Evolutionary conservation across 1,284 basidiomycete species (phyloP).

Genomic region (Naganishia albida): DNA sequence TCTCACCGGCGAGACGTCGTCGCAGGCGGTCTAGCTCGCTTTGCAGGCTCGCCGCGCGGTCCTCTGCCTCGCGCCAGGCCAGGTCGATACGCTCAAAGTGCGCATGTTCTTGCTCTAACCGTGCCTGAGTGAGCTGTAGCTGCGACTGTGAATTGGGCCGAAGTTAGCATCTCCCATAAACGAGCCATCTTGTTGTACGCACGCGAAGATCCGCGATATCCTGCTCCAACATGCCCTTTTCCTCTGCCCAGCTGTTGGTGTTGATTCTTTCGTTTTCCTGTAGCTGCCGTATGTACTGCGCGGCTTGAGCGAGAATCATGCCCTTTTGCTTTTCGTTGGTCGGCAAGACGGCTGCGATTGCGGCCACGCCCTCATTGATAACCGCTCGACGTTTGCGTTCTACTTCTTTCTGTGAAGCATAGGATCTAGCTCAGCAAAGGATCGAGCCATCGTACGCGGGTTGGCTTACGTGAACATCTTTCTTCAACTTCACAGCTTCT

Average conservation of each 20-base stretch:
- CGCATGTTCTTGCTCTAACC: conserved; percentile 29
- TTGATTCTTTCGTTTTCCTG: conserved; percentile 28
- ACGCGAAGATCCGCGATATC: conserved; percentile 31
- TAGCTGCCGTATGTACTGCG: conserved; percentile 31
- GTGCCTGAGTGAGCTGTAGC: conserved; percentile 16
- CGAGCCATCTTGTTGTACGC: too few relatives aligned
- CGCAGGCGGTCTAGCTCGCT: conserved; percentile 26
- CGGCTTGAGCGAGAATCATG: conserved; percentile 32
- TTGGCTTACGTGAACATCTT: conserved; percentile 32
- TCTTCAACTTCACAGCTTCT: conserved; percentile 29
- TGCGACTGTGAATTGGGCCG: conserved; percentile 11
- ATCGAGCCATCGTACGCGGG: background rate
- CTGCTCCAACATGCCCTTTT: conserved; percentile 28
- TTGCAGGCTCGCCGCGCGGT: conserved; percentile 18
- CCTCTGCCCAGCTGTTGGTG: conserved; percentile 25
- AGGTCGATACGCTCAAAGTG: conserved; percentile 30
- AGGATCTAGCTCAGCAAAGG: background rate
- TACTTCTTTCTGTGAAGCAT: conserved; percentile 52
- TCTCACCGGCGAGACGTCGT: conserved; percentile 13
- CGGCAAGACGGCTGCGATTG: conserved; percentile 52
- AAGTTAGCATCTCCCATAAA: too few relatives aligned
- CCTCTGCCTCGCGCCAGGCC: conserved; percentile 31
- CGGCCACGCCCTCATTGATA: conserved; percentile 54
- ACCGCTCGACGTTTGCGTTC: conserved; percentile 54
- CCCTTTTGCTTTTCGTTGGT: conserved; percentile 36